Evolutionary conservation across 1,139 yeast genomes (phyloP).

Genomic region (Komagataea norvegica): DNA sequence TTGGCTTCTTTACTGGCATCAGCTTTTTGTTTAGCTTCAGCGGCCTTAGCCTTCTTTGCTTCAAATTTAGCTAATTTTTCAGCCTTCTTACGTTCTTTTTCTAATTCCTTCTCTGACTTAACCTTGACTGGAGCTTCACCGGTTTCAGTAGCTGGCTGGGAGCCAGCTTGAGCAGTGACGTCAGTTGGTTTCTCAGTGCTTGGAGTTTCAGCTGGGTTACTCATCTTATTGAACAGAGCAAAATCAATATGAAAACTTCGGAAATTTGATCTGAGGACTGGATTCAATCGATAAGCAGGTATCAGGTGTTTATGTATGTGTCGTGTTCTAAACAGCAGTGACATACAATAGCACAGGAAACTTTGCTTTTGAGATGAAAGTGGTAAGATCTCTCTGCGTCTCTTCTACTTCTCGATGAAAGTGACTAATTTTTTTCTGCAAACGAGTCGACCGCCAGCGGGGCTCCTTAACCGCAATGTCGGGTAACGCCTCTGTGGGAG

Average conservation of each 20-base stretch:
- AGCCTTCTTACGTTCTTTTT: constrained; percentile 93
- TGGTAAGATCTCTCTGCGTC: neutral
- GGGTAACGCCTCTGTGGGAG: too few relatives aligned
- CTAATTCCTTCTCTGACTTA: constrained; percentile 76
- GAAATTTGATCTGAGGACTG: neutral
- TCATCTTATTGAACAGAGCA: constrained; percentile 14
- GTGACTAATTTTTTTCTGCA: neutral
- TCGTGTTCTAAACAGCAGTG: constrained; percentile 7
- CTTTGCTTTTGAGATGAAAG: neutral
- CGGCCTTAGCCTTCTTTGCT: constrained; percentile 85
- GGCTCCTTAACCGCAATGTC: too few relatives aligned
- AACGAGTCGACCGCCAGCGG: too few relatives aligned
- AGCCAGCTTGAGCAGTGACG: constrained; percentile 10
- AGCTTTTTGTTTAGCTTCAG: constrained; percentile 35
- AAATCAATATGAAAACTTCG: constrained; percentile 10
- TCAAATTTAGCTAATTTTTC: constrained; percentile 92
- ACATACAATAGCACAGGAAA: constrained; percentile 22
- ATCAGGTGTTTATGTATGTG: constrained; percentile 5
- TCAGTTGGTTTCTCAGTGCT: constrained; percentile 7
- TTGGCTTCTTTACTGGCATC: constrained; percentile 38
- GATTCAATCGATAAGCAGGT: constrained; percentile 9
- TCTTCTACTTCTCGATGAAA: neutral
- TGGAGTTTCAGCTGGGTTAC: constrained; percentile 14
- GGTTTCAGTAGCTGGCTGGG: constrained; percentile 10
- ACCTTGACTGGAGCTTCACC: constrained; percentile 19